Evolutionary conservation across 208 protist genomes (phyloP), one percentile per base, ranked within the genome.

Genomic region (Leishmania tropica): DNA sequence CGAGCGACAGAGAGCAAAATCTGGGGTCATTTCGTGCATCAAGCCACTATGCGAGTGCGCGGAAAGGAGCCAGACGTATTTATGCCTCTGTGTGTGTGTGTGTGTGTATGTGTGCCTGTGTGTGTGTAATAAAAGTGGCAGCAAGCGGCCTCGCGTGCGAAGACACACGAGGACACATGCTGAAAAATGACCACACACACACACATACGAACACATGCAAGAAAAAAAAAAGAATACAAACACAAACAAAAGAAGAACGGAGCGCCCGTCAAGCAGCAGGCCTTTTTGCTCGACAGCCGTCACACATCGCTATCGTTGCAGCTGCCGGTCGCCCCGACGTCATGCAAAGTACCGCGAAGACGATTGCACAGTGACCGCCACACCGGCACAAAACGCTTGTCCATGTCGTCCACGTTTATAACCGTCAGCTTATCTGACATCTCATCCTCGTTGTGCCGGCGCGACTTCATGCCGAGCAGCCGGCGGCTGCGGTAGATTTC

Each of bases 331-430:
- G 6, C 28, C 53, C 76, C 24, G 0, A 28, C 68, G 7, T 58
- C 68, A 3, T 54, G 53, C 10, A 88, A 70, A 17, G 83, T 82
- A 42, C 47, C 37, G 15, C 78, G 67, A 42, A 94, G 83, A 5
- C 78, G 80, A 35, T 78, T 65, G 19, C 76, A 82, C 58, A 97
- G 76, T 6, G 65, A 82, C 24, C 83, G 21, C 94, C 94, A 97
- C 37, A 97, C 93, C 37, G 94, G 92, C 40, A 96, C 78, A 71
- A 97, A 95, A 6, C 90, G 83, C 87, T 96, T 96, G 17, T 87
- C 90, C 62, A 89, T 73, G 42, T 87, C 87, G 21, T 81, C 40
- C 68, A 92, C 91, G 75, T 96, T 89, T 42, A 97, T 89, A 19
- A 94, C 78, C 6, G 84, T 88, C 31, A 96, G 75, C 1, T 85